A percentile compares a stretch with the other conserved stretches of the same genome.
Conservation (phyloP, 2,329 filamentous ascomycete genomes). For the Colletotrichum sidae region DNA sequence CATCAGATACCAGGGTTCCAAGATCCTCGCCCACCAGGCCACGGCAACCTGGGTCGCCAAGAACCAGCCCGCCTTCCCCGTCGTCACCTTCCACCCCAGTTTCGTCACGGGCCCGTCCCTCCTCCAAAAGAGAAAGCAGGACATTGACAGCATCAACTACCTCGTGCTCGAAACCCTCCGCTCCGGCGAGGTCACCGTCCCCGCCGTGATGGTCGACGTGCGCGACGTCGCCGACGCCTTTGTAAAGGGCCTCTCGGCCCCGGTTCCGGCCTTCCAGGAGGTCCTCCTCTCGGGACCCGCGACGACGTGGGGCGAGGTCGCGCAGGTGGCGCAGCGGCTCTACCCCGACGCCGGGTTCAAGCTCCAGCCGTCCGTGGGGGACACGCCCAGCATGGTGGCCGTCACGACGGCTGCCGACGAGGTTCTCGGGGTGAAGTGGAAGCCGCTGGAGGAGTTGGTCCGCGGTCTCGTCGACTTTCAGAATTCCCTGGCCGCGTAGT, state of each 20-base stretch:
- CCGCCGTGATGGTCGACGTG: constrained; percentile 5
- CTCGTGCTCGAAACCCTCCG: neutral
- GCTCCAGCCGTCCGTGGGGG: neutral
- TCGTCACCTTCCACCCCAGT: constrained; percentile 21
- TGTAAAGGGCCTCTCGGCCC: neutral
- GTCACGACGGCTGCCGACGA: constrained; percentile 13
- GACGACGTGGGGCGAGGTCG: neutral
- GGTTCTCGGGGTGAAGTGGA: constrained; percentile 15
- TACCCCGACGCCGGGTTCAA: constrained; percentile 1
- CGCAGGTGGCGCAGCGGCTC: neutral
- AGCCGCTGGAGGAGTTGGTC: neutral
- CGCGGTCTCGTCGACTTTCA: constrained; percentile 3
- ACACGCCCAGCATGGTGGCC: neutral
- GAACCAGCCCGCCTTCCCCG: neutral
- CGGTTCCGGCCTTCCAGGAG: neutral
- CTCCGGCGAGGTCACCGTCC: neutral
- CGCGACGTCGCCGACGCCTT: constrained; percentile 20
- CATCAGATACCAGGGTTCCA: constrained; percentile 20
- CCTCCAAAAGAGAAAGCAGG: constrained; percentile 2
- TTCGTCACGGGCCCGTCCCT: constrained; percentile 13
- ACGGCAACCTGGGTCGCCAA: constrained; percentile 10
- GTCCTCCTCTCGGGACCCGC: constrained; percentile 15
- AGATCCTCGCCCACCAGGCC: constrained; percentile 23
- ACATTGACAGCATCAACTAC: constrained; percentile 4
- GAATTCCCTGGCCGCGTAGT: neutral